phyloP scores from a whole-genome alignment of 2,329 filamentous ascomycete species.

The Anisogramma anomala region DNA sequence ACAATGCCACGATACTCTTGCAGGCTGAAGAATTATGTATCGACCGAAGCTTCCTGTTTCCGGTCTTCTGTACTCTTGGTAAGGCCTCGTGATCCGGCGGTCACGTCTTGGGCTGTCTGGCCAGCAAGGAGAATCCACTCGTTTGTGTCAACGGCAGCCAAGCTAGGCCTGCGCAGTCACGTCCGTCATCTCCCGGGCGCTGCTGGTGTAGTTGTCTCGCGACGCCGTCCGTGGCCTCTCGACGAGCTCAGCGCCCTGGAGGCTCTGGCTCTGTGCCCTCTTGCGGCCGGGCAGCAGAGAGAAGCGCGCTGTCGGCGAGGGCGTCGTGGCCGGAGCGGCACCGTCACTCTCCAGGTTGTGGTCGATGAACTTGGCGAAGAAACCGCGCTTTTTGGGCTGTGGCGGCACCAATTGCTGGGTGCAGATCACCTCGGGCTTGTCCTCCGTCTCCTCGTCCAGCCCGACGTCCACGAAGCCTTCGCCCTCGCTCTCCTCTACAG shows the following conservation, averaged over 20 bases:
- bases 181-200: slow-evolving; percentile 9
- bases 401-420: slow-evolving; percentile 20
- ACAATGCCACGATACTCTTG: not conserved
- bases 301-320: slow-evolving; percentile 41
- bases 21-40: not conserved
- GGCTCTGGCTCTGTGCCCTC: slow-evolving; percentile 57
- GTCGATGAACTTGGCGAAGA: slow-evolving; percentile 74
- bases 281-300: slow-evolving; percentile 57
- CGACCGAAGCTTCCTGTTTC: not conserved
- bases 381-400: slow-evolving; percentile 52
- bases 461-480: slow-evolving; percentile 82
- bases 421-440: slow-evolving; percentile 36
- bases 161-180: slow-evolving; percentile 10
- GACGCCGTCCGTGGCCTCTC: slow-evolving; percentile 26
- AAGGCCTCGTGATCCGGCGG: not conserved
- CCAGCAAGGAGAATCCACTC: not conserved
- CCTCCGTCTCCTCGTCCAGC: slow-evolving; percentile 56
- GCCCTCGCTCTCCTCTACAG: slow-evolving; percentile 38
- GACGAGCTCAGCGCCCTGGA: slow-evolving; percentile 63
- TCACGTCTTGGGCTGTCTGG: not conserved
- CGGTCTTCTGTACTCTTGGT: not conserved
- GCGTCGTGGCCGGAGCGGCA: slow-evolving; percentile 21
- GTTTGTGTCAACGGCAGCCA: slow-evolving; percentile 1
- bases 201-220: slow-evolving; percentile 1
- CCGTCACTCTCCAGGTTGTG: slow-evolving; percentile 23